Evolutionary conservation across 768 basidiomycete genomes (phyloP), one percentile per base, ranked within the genome.

Genomic region (Mycena olivaceomarginata): DNA sequence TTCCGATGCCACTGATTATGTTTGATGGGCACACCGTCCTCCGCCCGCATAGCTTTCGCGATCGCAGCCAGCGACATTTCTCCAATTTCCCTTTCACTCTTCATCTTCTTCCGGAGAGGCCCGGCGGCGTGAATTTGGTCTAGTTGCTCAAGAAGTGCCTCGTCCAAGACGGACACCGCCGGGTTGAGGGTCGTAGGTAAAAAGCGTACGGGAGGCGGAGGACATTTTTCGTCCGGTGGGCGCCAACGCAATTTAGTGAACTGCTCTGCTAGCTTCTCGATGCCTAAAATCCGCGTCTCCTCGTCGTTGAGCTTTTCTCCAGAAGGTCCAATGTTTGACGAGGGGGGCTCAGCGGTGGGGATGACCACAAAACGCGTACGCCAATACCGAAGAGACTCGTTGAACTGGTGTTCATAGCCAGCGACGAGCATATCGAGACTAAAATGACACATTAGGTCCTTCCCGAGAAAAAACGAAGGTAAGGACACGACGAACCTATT

Each of bases 341-440:
- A 86, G 5, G 91, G 96, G 75, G 92, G 90, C 48, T 96, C 94
- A 16, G 91, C 88, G 0, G 96, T 94, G 0, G 98, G 98, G 40
- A 99, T 95, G 22, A 99, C 93, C 37, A 99, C 90, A 83, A 98
- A 98, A 25, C 98, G 90, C 0, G 97, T 99, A 15, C 98, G 91
- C 96, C 98, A 98, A 81, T 98, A 98, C 62, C 96, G 92, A 43
- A 98, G 88, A 2, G 95, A 94, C 75, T 97, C 95, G 81, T 92
- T 92, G 83, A 95, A 93, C 67, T 94, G 90, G 76, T 93, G 92
- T 81, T 97, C 94, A 80, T 97, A 95, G 1, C 95, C 94, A 45
- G 94, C 94, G 5, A 96, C 93, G 4, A 97, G 84, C 95, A 97
- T 96, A 82, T 97, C 96, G 73, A 97, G 83, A 76, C 96, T 97